These are phyloP conservation scores for Sungouiozyma intestinalis DNA, from an alignment of 805 yeast species.

Conservation along the genomic window DNA sequence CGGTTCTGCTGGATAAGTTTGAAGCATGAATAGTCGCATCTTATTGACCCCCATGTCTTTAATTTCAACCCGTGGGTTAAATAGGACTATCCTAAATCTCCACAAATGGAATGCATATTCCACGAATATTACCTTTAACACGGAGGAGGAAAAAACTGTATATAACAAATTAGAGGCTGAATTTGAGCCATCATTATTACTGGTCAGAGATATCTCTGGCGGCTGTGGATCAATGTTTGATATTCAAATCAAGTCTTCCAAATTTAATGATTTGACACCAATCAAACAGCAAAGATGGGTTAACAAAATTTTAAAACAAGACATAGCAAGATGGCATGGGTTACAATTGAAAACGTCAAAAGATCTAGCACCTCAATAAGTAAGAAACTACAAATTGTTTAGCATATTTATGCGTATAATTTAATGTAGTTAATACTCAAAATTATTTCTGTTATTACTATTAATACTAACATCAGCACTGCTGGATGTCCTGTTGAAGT, in stretches of 20 bases:
- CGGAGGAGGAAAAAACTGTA: slow-evolving; percentile 47
- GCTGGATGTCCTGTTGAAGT: no score
- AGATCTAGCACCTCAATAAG: no score
- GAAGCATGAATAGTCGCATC: not conserved
- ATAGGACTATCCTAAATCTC: not conserved
- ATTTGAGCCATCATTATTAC: slow-evolving; percentile 50
- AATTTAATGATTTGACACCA: slow-evolving; percentile 73
- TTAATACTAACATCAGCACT: no score
- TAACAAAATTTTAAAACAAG: slow-evolving; percentile 70
- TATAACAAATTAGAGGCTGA: slow-evolving; percentile 42
- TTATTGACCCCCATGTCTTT: not conserved
- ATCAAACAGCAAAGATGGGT: slow-evolving; percentile 89
- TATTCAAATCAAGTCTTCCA: slow-evolving; percentile 57
- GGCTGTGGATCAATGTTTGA: slow-evolving; percentile 99
- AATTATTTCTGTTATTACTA: no score
- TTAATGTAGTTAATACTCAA: no score
- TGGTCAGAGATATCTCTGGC: slow-evolving; percentile 77
- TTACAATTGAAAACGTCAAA: slow-evolving; percentile 66
- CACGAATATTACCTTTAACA: not conserved
- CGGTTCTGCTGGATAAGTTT: no score
- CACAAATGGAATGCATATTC: not conserved
- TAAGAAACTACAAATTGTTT: no score
- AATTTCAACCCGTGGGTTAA: not conserved
- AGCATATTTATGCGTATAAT: no score
- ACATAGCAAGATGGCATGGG: slow-evolving; percentile 91